phyloP scores from a whole-genome alignment of 306 rosid species.

The Trifolium pratense region DNA sequence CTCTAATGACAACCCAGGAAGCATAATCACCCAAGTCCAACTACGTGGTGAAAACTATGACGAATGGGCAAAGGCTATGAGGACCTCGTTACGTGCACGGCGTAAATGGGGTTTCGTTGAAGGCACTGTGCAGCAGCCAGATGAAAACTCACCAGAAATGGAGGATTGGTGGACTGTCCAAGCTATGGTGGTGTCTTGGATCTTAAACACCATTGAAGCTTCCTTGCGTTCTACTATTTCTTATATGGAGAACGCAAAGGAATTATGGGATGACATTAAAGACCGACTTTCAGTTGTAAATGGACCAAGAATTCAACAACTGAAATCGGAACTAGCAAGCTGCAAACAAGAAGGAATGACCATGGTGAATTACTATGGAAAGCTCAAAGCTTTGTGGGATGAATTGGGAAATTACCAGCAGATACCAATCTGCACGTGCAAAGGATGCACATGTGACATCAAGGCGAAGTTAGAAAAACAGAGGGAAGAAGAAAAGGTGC shows the following conservation, averaged over 20 bases:
- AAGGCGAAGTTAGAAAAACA: conserved; percentile 1
- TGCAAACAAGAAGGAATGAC: background rate
- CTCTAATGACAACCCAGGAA: no score
- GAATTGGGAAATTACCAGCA: background rate
- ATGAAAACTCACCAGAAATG: background rate
- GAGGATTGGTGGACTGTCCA: background rate
- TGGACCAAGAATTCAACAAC: background rate
- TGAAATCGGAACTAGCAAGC: background rate
- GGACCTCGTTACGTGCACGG: no score
- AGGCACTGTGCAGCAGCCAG: no score
- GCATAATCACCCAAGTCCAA: no score
- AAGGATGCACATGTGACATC: background rate
- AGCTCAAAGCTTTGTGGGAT: background rate
- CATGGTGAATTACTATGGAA: background rate
- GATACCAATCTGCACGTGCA: background rate
- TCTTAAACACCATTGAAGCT: background rate
- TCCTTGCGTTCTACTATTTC: background rate
- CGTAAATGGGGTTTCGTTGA: no score
- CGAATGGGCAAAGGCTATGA: no score
- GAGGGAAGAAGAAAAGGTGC: background rate
- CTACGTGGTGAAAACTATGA: no score
- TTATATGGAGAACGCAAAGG: background rate
- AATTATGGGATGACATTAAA: background rate
- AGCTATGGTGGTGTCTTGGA: background rate
- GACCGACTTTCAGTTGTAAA: background rate